Conservation (phyloP, 148 eudicot genomes). For the Pouteria glomerata region DNA sequence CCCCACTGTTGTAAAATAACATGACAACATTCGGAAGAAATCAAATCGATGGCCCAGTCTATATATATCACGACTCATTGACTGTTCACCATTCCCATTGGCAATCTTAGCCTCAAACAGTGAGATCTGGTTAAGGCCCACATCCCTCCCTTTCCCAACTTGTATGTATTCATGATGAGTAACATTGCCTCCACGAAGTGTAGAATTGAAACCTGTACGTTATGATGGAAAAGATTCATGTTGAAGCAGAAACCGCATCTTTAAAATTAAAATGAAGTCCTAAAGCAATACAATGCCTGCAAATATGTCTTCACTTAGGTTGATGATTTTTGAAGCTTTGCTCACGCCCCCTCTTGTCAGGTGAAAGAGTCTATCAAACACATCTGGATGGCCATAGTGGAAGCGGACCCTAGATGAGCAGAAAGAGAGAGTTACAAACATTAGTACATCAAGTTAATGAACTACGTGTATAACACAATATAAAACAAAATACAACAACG, state of each 20-base stretch:
- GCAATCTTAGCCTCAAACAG: constrained; percentile 72
- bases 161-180: constrained; percentile 77
- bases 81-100: constrained; percentile 70
- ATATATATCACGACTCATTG: constrained; percentile 62
- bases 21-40: constrained; percentile 69
- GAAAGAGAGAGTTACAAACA: not conserved
- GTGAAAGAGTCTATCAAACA: constrained; percentile 64
- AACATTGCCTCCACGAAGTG: constrained; percentile 64
- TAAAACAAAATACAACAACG: not conserved
- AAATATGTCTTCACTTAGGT: constrained; percentile 71
- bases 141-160: constrained; percentile 78
- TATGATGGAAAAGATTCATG: not conserved
- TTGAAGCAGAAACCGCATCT: not conserved
- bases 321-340: constrained; percentile 59
- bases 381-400: constrained; percentile 80
- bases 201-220: constrained; percentile 56
- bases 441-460: not conserved
- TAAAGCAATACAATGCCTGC: constrained; percentile 37
- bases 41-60: constrained; percentile 74
- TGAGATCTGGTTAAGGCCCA: constrained; percentile 68
- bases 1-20: constrained; percentile 58
- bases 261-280: not conserved
- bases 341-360: constrained; percentile 68
- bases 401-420: constrained; percentile 49
- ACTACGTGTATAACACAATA: not conserved